A percentile compares a stretch with the other conserved stretches of the same genome.
phyloP scores from a whole-genome alignment of 768 basidiomycete species.

The Naematelia encephala region DNA sequence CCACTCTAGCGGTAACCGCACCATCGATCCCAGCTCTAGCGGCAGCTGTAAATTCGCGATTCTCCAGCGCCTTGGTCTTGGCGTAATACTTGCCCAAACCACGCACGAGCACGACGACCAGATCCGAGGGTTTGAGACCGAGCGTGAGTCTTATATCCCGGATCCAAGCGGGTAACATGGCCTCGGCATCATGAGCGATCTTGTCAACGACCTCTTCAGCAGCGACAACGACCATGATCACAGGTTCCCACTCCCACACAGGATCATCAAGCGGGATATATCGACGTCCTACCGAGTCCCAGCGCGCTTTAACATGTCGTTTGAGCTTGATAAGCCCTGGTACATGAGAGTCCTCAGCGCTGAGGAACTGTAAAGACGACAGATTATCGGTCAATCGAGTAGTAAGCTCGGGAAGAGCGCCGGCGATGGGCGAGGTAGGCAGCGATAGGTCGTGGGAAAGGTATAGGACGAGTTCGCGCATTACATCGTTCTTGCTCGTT shows the following conservation, averaged over 20 bases:
- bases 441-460: constrained; percentile 31
- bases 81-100: constrained; percentile 42
- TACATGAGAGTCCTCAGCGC: constrained; percentile 18
- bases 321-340: constrained; percentile 39
- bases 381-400: constrained; percentile 26
- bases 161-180: constrained; percentile 24
- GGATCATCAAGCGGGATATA: constrained; percentile 31
- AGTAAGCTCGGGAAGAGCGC: constrained; percentile 36
- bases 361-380: constrained; percentile 23
- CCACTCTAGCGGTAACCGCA: background rate
- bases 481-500: constrained; percentile 37
- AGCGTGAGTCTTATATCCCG: constrained; percentile 23
- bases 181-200: constrained; percentile 10
- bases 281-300: constrained; percentile 26
- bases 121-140: constrained; percentile 14
- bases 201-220: constrained; percentile 41
- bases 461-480: constrained; percentile 44
- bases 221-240: constrained; percentile 31
- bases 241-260: constrained; percentile 37
- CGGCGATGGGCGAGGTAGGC: constrained; percentile 37
- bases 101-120: constrained; percentile 45
- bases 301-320: constrained; percentile 37
- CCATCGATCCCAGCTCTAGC: constrained; percentile 33
- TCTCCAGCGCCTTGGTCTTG: constrained; percentile 34
- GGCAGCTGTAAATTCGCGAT: constrained; percentile 34